phyloP scores from a whole-genome alignment of 257 asterid species.

The Avicennia marina region DNA sequence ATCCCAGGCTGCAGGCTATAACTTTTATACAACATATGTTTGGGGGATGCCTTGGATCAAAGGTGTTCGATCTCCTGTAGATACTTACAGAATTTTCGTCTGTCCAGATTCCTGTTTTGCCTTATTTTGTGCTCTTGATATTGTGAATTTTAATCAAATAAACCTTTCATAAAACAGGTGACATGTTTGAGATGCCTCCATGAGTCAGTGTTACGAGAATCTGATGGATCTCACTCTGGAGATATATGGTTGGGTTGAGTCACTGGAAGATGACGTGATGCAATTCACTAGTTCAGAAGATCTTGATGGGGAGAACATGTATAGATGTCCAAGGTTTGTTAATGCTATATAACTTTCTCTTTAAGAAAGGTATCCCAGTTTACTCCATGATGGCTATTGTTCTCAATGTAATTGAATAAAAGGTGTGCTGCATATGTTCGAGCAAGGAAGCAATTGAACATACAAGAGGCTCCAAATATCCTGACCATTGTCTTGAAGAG shows the following conservation, averaged over 20 bases:
- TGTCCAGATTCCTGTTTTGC: too few species aligned
- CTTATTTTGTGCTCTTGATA: background rate
- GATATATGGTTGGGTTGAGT: conserved; percentile 74
- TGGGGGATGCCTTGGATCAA: conserved; percentile 81
- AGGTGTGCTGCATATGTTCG: conserved; percentile 73
- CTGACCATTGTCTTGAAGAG: conserved; percentile 84
- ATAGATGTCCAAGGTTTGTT: conserved; percentile 69
- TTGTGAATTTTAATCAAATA: background rate
- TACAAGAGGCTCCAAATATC: conserved; percentile 85
- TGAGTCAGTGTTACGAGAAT: conserved; percentile 64
- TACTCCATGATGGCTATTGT: too few species aligned
- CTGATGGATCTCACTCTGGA: conserved; percentile 87
- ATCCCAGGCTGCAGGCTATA: conserved; percentile 67
- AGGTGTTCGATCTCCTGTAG: conserved; percentile 35
- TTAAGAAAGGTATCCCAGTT: background rate
- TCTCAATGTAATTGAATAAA: background rate
- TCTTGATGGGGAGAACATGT: conserved; percentile 89
- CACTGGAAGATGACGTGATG: conserved; percentile 74
- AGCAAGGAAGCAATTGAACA: conserved; percentile 66
- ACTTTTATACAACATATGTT: conserved; percentile 74
- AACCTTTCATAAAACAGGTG: conserved; percentile 38
- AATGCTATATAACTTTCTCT: background rate
- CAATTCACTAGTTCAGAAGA: conserved; percentile 81
- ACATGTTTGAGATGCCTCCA: conserved; percentile 71
- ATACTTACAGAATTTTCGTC: background rate